Percentiles rank a stretch among this genome's conserved stretches.
Evolutionary conservation across 441 rosid species (phyloP).

Genomic region (Gossypium laxum): DNA sequence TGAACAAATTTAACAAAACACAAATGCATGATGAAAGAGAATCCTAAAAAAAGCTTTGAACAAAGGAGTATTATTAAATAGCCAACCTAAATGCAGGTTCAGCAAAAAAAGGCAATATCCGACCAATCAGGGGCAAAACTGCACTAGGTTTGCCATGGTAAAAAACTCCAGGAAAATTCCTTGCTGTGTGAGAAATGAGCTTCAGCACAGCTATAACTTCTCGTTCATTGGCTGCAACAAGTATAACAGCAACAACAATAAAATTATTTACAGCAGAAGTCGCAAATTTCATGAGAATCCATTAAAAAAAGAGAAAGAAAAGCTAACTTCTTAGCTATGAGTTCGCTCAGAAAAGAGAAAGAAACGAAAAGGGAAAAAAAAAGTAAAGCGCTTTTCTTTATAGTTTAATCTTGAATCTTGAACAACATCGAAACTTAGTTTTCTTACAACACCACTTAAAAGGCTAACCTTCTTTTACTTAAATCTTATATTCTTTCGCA

Average conservation of each 20-base stretch:
- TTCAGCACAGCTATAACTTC: constrained; percentile 78
- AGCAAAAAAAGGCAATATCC: constrained; percentile 71
- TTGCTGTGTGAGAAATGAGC: constrained; percentile 69
- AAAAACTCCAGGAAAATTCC: constrained; percentile 73
- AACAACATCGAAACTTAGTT: not conserved
- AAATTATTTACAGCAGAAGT: not conserved
- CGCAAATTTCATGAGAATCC: not conserved
- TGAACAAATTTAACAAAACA: not conserved
- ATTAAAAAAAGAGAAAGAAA: not conserved
- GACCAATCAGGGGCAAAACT: constrained; percentile 64
- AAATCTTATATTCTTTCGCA: not conserved
- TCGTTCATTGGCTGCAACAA: constrained; percentile 60
- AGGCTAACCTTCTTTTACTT: not conserved
- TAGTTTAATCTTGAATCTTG: not conserved
- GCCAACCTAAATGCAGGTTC: constrained; percentile 76
- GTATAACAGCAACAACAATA: constrained; percentile 13
- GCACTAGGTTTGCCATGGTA: constrained; percentile 65
- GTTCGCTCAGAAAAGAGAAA: not conserved
- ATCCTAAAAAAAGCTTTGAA: not conserved
- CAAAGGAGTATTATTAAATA: not conserved
- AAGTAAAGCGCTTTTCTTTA: not conserved
- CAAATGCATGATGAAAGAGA: not conserved
- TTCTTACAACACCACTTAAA: not conserved
- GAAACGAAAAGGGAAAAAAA: not conserved
- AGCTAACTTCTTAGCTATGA: not conserved